These are phyloP conservation scores for Paraphoma sp. DNA, from an alignment of 2,329 filamentous ascomycete species.

Conservation along the genomic window DNA sequence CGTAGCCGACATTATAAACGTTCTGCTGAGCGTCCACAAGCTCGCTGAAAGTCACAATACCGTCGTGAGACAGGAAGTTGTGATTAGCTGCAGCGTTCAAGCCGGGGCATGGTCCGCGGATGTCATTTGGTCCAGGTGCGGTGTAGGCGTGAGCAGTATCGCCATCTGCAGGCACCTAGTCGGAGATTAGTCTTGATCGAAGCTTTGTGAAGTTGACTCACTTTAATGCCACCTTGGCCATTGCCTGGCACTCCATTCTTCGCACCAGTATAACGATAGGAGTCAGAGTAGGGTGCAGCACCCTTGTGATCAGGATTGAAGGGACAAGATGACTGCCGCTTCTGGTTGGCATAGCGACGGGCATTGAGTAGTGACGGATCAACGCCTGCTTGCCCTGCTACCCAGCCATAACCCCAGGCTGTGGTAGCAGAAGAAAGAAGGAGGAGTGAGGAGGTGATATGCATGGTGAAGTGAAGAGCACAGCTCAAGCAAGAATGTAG, in stretches of 20 bases:
- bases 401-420: constrained; percentile 26
- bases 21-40: constrained; percentile 56
- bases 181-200: background rate
- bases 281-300: constrained; percentile 21
- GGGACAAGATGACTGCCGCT: constrained; percentile 25
- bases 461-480: constrained; percentile 14
- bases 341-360: constrained; percentile 10
- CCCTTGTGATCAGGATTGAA: constrained; percentile 32
- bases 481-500: background rate
- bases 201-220: background rate
- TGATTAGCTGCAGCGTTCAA: constrained; percentile 53
- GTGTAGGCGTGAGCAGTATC: constrained; percentile 42
- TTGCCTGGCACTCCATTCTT: constrained; percentile 52
- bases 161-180: constrained; percentile 46
- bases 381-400: constrained; percentile 24
- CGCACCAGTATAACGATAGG: constrained; percentile 52
- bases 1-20: constrained; percentile 54
- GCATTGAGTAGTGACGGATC: constrained; percentile 20
- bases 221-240: constrained; percentile 52
- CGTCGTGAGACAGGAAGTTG: constrained; percentile 52
- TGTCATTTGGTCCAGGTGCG: constrained; percentile 27
- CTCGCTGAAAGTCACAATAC: constrained; percentile 52
- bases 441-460: constrained; percentile 20
- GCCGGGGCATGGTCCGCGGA: constrained; percentile 49
- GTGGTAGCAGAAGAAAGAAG: constrained; percentile 17